Evolutionary conservation across 495 filamentous ascomycete species (phyloP).

Genomic region (Penicillium ochrochloron): DNA sequence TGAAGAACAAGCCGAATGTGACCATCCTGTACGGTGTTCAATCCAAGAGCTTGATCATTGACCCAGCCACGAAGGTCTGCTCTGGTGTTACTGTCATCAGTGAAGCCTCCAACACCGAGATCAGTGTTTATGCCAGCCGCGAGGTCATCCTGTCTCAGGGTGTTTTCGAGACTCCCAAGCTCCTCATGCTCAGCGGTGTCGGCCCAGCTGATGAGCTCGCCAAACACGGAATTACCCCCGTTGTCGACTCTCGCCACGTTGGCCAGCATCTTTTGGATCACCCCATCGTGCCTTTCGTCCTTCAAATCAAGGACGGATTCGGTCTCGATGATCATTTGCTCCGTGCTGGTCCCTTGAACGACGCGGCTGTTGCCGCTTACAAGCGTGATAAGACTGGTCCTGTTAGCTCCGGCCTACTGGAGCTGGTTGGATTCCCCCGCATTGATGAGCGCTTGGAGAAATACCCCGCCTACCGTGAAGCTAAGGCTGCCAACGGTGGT

Average conservation of each 20-base stretch:
- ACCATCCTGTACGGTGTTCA: slow-evolving; percentile 52
- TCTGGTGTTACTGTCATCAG: slow-evolving; percentile 58
- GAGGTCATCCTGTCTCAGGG: slow-evolving; percentile 54
- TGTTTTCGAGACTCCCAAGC: slow-evolving; percentile 51
- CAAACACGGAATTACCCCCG: slow-evolving; percentile 51
- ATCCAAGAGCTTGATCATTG: slow-evolving; percentile 59
- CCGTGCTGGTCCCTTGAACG: slow-evolving; percentile 49
- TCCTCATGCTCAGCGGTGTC: slow-evolving; percentile 55
- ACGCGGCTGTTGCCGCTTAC: slow-evolving; percentile 52
- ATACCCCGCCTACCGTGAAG: slow-evolving; percentile 52
- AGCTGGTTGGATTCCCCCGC: slow-evolving; percentile 61
- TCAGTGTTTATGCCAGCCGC: slow-evolving; percentile 42
- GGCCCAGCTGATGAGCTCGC: slow-evolving; percentile 49
- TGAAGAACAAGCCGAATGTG: slow-evolving; percentile 60
- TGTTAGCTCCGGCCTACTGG: slow-evolving; percentile 54
- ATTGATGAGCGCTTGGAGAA: slow-evolving; percentile 56
- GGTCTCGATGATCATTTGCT: slow-evolving; percentile 60
- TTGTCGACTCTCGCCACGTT: slow-evolving; percentile 53
- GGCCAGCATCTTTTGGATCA: slow-evolving; percentile 66
- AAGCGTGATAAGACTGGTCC: slow-evolving; percentile 55
- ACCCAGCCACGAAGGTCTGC: slow-evolving; percentile 38
- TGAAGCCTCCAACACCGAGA: slow-evolving; percentile 16
- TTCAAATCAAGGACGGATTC: slow-evolving; percentile 58
- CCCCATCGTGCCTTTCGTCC: slow-evolving; percentile 57
- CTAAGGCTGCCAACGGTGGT: slow-evolving; percentile 55